Percentiles rank a stretch among this genome's conserved stretches.
These are phyloP conservation scores for Tephrocybe sp. DNA, from an alignment of 768 basidiomycete species.

Conservation along the genomic window DNA sequence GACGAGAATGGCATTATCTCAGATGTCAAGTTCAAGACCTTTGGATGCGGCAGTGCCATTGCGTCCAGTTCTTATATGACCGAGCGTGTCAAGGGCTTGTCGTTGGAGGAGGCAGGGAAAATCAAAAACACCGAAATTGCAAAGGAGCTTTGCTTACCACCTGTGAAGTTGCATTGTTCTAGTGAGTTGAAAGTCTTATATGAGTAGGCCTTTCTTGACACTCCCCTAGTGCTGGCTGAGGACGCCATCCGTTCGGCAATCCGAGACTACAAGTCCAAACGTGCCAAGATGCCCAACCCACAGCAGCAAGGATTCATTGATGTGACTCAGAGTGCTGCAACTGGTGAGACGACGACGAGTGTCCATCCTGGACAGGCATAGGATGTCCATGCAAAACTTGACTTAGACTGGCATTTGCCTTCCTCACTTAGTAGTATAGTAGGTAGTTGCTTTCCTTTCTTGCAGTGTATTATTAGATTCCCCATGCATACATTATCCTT, in stretches of 20 bases:
- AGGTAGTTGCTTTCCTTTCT: conserved; percentile 13
- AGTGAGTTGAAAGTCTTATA: conserved; percentile 47
- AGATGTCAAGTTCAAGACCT: conserved; percentile 99
- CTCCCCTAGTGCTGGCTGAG: conserved; percentile 80
- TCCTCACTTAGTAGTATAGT: conserved; percentile 17
- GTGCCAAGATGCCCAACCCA: conserved; percentile 46
- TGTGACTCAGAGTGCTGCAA: conserved; percentile 55
- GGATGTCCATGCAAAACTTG: conserved; percentile 1
- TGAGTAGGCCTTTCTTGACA: conserved; percentile 16
- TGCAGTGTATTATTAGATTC: conserved; percentile 30
- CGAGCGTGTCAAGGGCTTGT: conserved; percentile 93
- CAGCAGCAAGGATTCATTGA: conserved; percentile 68
- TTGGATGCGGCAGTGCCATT: conserved; percentile 97
- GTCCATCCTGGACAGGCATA: conserved; percentile 41
- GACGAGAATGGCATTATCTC: conserved; percentile 93
- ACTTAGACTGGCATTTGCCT: conserved; percentile 5
- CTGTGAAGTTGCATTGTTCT: conserved; percentile 94
- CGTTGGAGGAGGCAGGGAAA: conserved; percentile 89
- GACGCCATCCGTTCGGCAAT: conserved; percentile 99
- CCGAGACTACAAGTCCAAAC: conserved; percentile 91
- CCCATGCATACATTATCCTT: conserved; percentile 18
- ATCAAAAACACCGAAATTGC: conserved; percentile 99
- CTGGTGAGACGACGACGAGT: conserved; percentile 53
- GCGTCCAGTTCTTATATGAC: conserved; percentile 99
- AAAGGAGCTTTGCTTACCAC: conserved; percentile 91